These are phyloP conservation scores for Xerophyta viscosa DNA, from an alignment of 106 monocot genomes.

Conservation along the genomic window DNA sequence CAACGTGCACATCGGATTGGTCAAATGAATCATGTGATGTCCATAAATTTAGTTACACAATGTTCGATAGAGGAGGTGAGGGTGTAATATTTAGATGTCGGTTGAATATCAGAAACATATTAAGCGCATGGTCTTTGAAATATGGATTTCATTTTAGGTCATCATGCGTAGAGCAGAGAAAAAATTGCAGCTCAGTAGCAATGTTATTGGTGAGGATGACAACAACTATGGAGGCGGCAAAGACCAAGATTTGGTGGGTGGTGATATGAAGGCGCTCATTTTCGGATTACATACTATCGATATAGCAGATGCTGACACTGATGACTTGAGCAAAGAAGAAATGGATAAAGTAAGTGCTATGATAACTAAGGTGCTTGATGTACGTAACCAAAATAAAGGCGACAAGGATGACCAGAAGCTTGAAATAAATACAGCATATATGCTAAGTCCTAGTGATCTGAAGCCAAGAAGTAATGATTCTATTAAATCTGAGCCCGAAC, in stretches of 20 bases:
- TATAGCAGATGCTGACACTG: conserved; percentile 22
- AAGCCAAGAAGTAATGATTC: conserved; percentile 13
- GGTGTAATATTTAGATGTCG: not conserved
- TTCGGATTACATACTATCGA: conserved; percentile 80
- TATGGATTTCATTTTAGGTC: conserved; percentile 36
- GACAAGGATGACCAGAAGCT: conserved; percentile 41
- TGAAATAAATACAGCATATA: conserved; percentile 51
- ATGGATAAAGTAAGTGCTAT: conserved; percentile 47
- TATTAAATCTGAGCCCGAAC: conserved; percentile 32
- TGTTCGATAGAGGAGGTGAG: conserved; percentile 85
- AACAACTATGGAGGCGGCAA: conserved; percentile 22
- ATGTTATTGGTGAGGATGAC: conserved; percentile 43
- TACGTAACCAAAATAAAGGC: conserved; percentile 32
- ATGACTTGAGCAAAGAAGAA: conserved; percentile 26
- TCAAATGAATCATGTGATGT: conserved; percentile 84
- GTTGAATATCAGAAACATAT: too few species aligned
- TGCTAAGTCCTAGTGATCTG: conserved; percentile 11
- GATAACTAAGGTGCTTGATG: conserved; percentile 55
- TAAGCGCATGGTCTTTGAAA: too few species aligned
- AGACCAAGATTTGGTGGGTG: conserved; percentile 26
- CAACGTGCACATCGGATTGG: conserved; percentile 98
- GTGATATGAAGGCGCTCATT: conserved; percentile 74
- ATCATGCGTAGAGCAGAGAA: conserved; percentile 90
- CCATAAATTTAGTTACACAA: conserved; percentile 82
- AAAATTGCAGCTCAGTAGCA: conserved; percentile 81